phyloP scores from a whole-genome alignment of 1,284 basidiomycete genomes.

The Anthracocystis panici-leucophaei region DNA sequence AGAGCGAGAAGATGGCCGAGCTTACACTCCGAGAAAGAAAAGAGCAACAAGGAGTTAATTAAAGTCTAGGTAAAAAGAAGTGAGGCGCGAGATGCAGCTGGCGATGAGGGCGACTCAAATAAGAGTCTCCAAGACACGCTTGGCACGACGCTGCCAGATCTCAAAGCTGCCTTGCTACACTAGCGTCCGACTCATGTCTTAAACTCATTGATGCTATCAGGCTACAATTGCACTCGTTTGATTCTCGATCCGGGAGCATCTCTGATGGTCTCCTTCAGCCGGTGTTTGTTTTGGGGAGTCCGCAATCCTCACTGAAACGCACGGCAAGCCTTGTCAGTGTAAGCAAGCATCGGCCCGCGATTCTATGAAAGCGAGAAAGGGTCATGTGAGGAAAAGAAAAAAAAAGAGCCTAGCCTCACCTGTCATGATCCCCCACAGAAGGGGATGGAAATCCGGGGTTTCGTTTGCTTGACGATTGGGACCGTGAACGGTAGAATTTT shows the following conservation, averaged over 20 bases:
- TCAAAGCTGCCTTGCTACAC: background rate
- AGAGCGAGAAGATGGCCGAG: too few relatives aligned
- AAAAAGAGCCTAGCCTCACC: too few relatives aligned
- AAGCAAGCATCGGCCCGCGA: conserved; percentile 1
- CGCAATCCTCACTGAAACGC: conserved; percentile 5
- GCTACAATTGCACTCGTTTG: background rate
- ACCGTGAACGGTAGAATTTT: background rate
- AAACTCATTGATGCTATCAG: too few relatives aligned
- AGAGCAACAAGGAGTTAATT: background rate
- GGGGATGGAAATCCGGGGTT: background rate
- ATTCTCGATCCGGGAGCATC: background rate
- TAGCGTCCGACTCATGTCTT: too few relatives aligned
- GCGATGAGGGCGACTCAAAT: background rate
- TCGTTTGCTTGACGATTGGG: background rate
- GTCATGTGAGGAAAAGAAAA: background rate
- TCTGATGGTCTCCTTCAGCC: background rate
- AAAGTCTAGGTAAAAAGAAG: background rate
- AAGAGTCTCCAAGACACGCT: background rate
- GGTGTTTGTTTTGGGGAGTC: background rate
- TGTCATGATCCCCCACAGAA: background rate
- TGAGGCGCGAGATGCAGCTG: conserved; percentile 11
- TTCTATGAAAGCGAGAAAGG: background rate
- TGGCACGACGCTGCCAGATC: background rate
- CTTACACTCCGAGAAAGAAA: too few relatives aligned
- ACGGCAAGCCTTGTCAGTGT: conserved; percentile 5